These are phyloP conservation scores for Parastagonospora avenae DNA, from an alignment of 2,329 filamentous ascomycete genomes.

Conservation along the genomic window DNA sequence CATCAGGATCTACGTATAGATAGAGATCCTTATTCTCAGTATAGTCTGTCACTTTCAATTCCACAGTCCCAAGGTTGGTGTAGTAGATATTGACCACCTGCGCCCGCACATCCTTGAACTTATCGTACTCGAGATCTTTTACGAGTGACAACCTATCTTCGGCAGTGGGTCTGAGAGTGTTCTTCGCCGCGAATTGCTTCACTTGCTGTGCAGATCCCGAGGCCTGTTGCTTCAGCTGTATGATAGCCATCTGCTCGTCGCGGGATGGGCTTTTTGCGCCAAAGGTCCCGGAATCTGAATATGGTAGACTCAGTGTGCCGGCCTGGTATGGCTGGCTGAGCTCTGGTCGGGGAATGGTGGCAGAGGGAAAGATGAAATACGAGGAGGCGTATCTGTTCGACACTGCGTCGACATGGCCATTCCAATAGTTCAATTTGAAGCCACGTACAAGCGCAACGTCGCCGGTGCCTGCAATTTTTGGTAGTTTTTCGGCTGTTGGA, in stretches of 20 bases:
- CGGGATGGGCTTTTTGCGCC: slow-evolving; percentile 10
- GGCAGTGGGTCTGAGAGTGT: slow-evolving; percentile 5
- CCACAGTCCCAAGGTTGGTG: slow-evolving; percentile 42
- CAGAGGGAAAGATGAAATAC: slow-evolving; percentile 20
- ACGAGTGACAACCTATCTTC: slow-evolving; percentile 58
- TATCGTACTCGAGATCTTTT: slow-evolving; percentile 61
- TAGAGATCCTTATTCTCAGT: slow-evolving; percentile 65
- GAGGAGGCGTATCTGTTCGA: not conserved
- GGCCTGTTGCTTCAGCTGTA: slow-evolving; percentile 29
- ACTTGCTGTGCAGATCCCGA: slow-evolving; percentile 16
- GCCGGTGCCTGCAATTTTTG: slow-evolving; percentile 53
- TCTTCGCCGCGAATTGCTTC: slow-evolving; percentile 16
- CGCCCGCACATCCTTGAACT: slow-evolving; percentile 72
- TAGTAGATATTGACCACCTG: slow-evolving; percentile 68
- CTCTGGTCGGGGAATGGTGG: slow-evolving; percentile 23
- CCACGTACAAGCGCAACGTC: slow-evolving; percentile 69
- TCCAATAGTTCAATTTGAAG: slow-evolving; percentile 28
- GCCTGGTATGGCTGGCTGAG: slow-evolving; percentile 23
- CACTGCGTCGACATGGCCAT: slow-evolving; percentile 14
- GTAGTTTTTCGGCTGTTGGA: slow-evolving; percentile 37
- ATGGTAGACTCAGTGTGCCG: slow-evolving; percentile 18
- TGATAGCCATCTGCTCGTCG: slow-evolving; percentile 30
- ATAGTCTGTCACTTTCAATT: slow-evolving; percentile 34
- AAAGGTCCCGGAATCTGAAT: slow-evolving; percentile 4
- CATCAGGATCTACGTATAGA: slow-evolving; percentile 53